These are phyloP conservation scores for Prunus mongolica DNA, from an alignment of 306 rosid genomes.

Conservation along the genomic window DNA sequence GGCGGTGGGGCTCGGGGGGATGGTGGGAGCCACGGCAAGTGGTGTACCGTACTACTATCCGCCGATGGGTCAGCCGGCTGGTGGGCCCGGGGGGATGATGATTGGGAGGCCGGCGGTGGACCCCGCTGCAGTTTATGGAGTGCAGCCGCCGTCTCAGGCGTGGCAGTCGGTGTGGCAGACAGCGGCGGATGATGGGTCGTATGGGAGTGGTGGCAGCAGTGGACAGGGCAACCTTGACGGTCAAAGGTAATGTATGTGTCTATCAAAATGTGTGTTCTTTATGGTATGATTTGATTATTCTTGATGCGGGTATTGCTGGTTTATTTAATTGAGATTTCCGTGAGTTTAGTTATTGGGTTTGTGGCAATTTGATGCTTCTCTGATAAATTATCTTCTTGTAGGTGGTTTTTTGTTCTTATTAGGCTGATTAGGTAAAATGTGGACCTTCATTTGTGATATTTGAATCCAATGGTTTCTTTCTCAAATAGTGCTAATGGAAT, in stretches of 20 bases:
- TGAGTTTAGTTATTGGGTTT: background rate
- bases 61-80: slow-evolving; percentile 82
- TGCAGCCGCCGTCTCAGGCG: slow-evolving; percentile 93
- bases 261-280: background rate
- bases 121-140: slow-evolving; percentile 66
- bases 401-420: background rate
- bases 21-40: slow-evolving; percentile 67
- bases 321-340: background rate
- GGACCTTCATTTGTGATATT: background rate
- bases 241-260: slow-evolving; percentile 50
- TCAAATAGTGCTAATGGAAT: background rate
- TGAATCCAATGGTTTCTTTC: background rate
- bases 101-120: slow-evolving; percentile 87
- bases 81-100: slow-evolving; percentile 65
- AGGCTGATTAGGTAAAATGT: background rate
- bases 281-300: background rate
- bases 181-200: slow-evolving; percentile 60
- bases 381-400: background rate
- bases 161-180: slow-evolving; percentile 97
- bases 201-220: slow-evolving; percentile 54
- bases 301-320: background rate
- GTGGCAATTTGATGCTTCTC: background rate
- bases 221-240: slow-evolving; percentile 77
- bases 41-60: slow-evolving; percentile 89
- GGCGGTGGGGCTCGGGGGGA: slow-evolving; percentile 36